A percentile compares a stretch with the other conserved stretches of the same genome.
These are phyloP conservation scores for Fusarium sublunatum DNA, from an alignment of 2,329 filamentous ascomycete species.

Conservation along the genomic window DNA sequence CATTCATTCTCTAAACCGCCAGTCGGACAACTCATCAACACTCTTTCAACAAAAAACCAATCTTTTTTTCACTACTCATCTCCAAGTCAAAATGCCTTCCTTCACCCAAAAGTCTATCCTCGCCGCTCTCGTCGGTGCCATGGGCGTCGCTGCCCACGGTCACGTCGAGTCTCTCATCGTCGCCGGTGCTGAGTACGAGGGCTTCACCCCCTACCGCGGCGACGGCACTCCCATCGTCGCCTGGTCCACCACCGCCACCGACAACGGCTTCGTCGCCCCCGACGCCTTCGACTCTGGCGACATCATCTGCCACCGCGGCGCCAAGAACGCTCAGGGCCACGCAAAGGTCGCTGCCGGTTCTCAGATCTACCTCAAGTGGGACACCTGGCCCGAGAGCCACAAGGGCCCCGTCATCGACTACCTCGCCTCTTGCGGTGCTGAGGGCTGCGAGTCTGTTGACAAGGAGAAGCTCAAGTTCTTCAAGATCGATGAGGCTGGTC, in stretches of 20 bases:
- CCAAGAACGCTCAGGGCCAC: slow-evolving; percentile 53
- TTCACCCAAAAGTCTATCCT: slow-evolving; percentile 44
- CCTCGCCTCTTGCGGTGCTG: slow-evolving; percentile 67
- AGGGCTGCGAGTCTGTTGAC: slow-evolving; percentile 66
- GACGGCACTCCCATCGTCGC: slow-evolving; percentile 46
- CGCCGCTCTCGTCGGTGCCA: slow-evolving; percentile 44
- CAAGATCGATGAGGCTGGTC: slow-evolving; percentile 71
- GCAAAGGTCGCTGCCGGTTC: slow-evolving; percentile 56
- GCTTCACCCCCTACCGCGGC: slow-evolving; percentile 39
- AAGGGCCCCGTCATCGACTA: slow-evolving; percentile 71
- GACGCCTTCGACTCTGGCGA: slow-evolving; percentile 54
- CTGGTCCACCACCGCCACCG: slow-evolving; percentile 57
- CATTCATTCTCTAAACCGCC: slow-evolving; percentile 42
- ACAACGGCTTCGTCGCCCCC: slow-evolving; percentile 64
- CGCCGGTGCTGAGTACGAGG: slow-evolving; percentile 42
- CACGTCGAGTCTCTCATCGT: slow-evolving; percentile 45
- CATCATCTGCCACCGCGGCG: slow-evolving; percentile 61
- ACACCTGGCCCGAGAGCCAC: slow-evolving; percentile 57
- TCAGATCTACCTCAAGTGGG: slow-evolving; percentile 57
- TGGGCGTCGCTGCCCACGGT: slow-evolving; percentile 46
- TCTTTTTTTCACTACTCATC: slow-evolving; percentile 19
- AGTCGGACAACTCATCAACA: slow-evolving; percentile 35
- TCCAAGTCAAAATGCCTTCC: slow-evolving; percentile 44
- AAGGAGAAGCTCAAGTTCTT: slow-evolving; percentile 68
- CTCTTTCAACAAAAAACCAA: slow-evolving; percentile 18